Base-by-base conservation (phyloP, 495 filamentous ascomycete genomes). In the Aspergillus leporis region DNA sequence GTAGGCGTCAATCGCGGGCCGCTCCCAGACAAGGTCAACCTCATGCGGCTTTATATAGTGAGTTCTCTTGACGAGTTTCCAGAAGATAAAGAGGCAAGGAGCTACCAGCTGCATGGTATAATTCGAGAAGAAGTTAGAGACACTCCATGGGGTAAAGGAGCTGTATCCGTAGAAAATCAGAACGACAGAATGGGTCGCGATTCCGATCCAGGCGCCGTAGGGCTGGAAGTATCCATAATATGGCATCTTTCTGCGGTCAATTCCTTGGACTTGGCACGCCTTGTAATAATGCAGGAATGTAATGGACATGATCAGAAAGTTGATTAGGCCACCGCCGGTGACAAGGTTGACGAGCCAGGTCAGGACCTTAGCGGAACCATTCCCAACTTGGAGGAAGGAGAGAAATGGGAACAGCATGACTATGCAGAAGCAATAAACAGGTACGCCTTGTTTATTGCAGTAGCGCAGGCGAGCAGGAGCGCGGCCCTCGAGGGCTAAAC, bases 381-480 rank as follows among this genome's bases (percentile, higher is more conserved):
- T 72, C 9, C 65, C 66, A 14, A 65, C 56, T 16, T 74, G 66
- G 36, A 76, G 31, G 46, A 74, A 73, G 21, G 74, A 70, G 13
- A 83, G 72, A 18, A 77, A 63, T 6, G 79, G 72, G 71, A 83
- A 81, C 45, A 77, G 59, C 75, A 83, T 78, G 21, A 76, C 72
- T 40, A 81, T 46, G 21, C 13, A 32, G 68, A 83, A 76, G 61
- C 73, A 81, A 63, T 76, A 81, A 64, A 82, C 71, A 1, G 81
- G 81, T 0, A 83, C 74, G 41, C 81, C 81, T 13, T 65, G 61
- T 46, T 71, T 73, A 14, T 75, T 83, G 40, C 78, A 80, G 50
- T 75, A 61, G 56, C 51, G 79, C 43, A 84, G 84, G 59, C 92
- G 64, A n/a, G 66, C 73, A 0, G 90, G 90, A 0, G 90, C 90